These are phyloP conservation scores for Meira nashicola DNA, from an alignment of 1,284 basidiomycete genomes.

Conservation along the genomic window DNA sequence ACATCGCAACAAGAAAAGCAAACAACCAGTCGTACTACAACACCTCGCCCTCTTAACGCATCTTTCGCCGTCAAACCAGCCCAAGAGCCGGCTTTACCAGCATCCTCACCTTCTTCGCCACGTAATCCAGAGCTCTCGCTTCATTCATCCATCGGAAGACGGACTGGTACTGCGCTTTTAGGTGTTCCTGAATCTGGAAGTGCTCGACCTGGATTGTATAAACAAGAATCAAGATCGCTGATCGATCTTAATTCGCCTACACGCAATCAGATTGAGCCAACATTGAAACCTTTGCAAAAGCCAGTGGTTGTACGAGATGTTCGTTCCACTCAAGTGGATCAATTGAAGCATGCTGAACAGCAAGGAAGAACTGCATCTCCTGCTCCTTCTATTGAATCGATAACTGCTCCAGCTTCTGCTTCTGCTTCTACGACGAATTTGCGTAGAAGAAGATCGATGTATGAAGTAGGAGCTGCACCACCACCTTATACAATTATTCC, in stretches of 20 bases:
- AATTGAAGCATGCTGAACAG: neutral
- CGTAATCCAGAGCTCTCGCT: no score
- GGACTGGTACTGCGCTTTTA: neutral
- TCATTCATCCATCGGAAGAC: no score
- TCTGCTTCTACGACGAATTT: conserved; percentile 21
- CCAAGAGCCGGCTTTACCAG: neutral
- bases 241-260: conserved; percentile 33
- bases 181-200: neutral
- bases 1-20: no score
- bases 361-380: conserved; percentile 13
- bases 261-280: conserved; percentile 57
- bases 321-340: no score
- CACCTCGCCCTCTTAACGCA: neutral
- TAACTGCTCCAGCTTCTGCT: conserved; percentile 13
- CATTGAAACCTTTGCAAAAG: neutral
- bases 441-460: conserved; percentile 43
- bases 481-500: conserved; percentile 46
- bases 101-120: neutral
- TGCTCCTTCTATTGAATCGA: neutral
- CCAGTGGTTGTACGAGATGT: neutral
- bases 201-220: conserved; percentile 36
- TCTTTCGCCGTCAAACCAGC: neutral
- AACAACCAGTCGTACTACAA: neutral
- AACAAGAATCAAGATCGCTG: conserved; percentile 41
- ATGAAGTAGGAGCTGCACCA: conserved; percentile 40